Evolutionary conservation across 257 asterid species (phyloP).

Genomic region (Anisodus tanguticus): DNA sequence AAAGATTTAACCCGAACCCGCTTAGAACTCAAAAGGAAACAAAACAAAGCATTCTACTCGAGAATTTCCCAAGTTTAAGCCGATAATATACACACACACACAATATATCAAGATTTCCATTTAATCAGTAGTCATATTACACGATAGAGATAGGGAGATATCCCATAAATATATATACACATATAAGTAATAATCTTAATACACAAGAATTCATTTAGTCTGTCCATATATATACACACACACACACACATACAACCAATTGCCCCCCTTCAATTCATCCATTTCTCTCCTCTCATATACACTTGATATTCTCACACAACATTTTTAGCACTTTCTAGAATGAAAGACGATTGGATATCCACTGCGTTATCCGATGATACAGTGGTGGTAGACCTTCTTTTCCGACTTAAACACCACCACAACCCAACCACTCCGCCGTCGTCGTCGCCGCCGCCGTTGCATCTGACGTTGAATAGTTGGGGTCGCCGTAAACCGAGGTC

Average conservation of each 20-base stretch:
- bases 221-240: not conserved
- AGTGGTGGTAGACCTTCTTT: conserved; percentile 46
- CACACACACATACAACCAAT: not conserved
- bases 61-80: too few relatives aligned
- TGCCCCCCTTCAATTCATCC: not conserved
- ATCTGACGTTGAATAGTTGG: conserved; percentile 34
- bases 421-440: not conserved
- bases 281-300: conserved; percentile 5
- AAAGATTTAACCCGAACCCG: too few relatives aligned
- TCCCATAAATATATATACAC: too few relatives aligned
- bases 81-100: too few relatives aligned
- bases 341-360: conserved; percentile 49
- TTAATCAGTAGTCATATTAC: too few relatives aligned
- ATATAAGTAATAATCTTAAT: too few relatives aligned
- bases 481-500: conserved; percentile 49
- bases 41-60: too few relatives aligned
- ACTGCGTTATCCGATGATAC: conserved; percentile 47
- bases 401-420: conserved; percentile 37
- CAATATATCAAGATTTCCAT: too few relatives aligned
- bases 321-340: not conserved
- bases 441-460: not conserved
- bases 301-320: not conserved
- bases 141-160: too few relatives aligned
- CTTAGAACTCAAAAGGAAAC: too few relatives aligned
- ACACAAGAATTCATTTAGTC: not conserved